These are phyloP conservation scores for Flaveria ramosissima DNA, from an alignment of 129 eudicot species.

Conservation along the genomic window DNA sequence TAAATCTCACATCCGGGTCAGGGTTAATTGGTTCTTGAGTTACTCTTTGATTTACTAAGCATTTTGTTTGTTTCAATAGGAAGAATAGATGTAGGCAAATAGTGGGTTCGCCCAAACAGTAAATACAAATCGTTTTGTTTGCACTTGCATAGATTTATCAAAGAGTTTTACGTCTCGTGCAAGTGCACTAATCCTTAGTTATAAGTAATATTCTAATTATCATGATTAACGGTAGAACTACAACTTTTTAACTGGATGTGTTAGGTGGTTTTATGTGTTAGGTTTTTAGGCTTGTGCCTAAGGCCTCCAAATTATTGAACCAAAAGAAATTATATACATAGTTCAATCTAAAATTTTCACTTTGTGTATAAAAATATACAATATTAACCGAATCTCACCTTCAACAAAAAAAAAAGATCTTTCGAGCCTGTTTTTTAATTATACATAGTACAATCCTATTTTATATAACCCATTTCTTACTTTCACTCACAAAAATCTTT, in stretches of 20 bases:
- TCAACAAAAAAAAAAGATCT: too few species aligned
- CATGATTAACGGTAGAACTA: background rate
- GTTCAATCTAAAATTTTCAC: too few species aligned
- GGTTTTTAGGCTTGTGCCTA: too few species aligned
- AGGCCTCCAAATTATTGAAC: too few species aligned
- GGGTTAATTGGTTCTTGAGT: background rate
- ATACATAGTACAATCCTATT: too few species aligned
- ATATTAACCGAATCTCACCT: too few species aligned
- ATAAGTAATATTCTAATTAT: conserved; percentile 15
- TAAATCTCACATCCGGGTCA: too few species aligned
- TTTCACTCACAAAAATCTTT: too few species aligned
- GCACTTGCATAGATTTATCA: conserved; percentile 23
- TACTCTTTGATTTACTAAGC: background rate
- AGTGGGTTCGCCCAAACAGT: conserved; percentile 22
- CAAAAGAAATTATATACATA: too few species aligned
- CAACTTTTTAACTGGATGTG: background rate
- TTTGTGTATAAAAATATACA: too few species aligned
- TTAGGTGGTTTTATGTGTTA: background rate
- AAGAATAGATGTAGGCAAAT: conserved; percentile 15
- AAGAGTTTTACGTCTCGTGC: background rate
- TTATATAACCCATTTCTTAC: too few species aligned
- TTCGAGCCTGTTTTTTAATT: too few species aligned
- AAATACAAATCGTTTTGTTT: conserved; percentile 27
- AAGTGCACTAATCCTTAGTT: conserved; percentile 19
- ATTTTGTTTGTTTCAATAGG: background rate